A percentile compares a stretch with the other conserved stretches of the same genome.
phyloP scores from a whole-genome alignment of 805 yeast species.

The Candida sanyiensis region DNA sequence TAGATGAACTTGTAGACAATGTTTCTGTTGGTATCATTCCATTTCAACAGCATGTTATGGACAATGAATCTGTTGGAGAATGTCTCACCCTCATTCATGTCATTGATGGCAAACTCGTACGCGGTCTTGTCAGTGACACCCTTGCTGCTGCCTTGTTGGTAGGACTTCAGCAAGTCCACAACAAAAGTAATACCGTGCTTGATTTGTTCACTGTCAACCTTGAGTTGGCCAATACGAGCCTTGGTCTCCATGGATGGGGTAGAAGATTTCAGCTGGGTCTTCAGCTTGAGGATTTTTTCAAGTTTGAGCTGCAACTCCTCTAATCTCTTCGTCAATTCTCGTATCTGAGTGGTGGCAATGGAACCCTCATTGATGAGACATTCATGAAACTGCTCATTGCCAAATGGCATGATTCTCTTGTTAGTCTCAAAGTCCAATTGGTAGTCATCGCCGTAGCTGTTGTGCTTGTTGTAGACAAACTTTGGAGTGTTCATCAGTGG shows the following conservation, averaged over 20 bases:
- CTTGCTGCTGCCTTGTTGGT: slow-evolving; percentile 6
- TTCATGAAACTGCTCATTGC: slow-evolving; percentile 51
- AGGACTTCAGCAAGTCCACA: slow-evolving; percentile 10
- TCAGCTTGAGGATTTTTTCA: slow-evolving; percentile 26
- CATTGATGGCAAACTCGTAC: slow-evolving; percentile 13
- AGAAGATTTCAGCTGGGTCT: slow-evolving; percentile 23
- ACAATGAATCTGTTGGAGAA: slow-evolving; percentile 58
- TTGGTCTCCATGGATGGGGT: slow-evolving; percentile 17
- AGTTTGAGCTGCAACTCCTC: slow-evolving; percentile 26
- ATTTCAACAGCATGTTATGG: slow-evolving; percentile 67
- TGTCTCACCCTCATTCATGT: slow-evolving; percentile 14
- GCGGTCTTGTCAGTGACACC: slow-evolving; percentile 7
- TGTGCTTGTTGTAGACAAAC: slow-evolving; percentile 63
- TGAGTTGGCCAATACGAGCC: slow-evolving; percentile 14
- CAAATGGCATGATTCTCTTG: slow-evolving; percentile 39
- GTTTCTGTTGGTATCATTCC: slow-evolving; percentile 71
- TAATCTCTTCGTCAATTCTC: slow-evolving; percentile 26
- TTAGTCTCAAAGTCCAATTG: slow-evolving; percentile 35
- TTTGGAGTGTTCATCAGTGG: slow-evolving; percentile 67
- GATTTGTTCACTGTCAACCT: slow-evolving; percentile 21
- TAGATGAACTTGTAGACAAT: slow-evolving; percentile 54
- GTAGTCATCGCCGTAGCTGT: slow-evolving; percentile 40
- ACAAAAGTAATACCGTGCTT: slow-evolving; percentile 20
- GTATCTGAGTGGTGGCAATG: slow-evolving; percentile 42
- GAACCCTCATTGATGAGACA: slow-evolving; percentile 38